These are phyloP conservation scores for Candida adriatica DNA, from an alignment of 805 yeast species.

Conservation along the genomic window DNA sequence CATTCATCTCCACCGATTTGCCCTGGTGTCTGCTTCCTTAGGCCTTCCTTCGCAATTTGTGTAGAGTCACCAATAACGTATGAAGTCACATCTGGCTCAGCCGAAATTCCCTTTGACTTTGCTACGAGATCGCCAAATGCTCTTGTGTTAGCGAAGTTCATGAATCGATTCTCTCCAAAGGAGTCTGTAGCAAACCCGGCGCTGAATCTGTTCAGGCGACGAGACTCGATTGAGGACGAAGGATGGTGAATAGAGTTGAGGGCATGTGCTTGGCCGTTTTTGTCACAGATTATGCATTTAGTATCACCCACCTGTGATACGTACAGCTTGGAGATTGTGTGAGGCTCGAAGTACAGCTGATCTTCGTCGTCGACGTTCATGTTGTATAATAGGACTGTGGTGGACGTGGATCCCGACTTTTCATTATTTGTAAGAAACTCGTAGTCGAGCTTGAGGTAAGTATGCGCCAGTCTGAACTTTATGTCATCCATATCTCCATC, in stretches of 20 bases:
- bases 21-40: conserved; percentile 21
- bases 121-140: conserved; percentile 85
- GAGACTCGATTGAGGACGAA: conserved; percentile 68
- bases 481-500: conserved; percentile 44
- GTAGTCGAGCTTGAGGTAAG: conserved; percentile 62
- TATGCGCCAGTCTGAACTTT: conserved; percentile 50
- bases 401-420: conserved; percentile 62
- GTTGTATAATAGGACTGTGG: conserved; percentile 55
- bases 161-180: conserved; percentile 83
- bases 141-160: conserved; percentile 83
- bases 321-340: conserved; percentile 57
- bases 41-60: conserved; percentile 26
- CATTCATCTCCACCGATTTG: conserved; percentile 74
- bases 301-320: conserved; percentile 95
- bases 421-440: conserved; percentile 35
- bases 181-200: conserved; percentile 73
- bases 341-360: conserved; percentile 42
- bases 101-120: conserved; percentile 77
- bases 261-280: conserved; percentile 69
- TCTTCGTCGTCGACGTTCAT: conserved; percentile 24
- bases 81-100: conserved; percentile 85
- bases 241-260: conserved; percentile 85
- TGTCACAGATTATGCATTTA: conserved; percentile 78
- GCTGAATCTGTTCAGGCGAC: conserved; percentile 58
- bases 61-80: conserved; percentile 57